Base-by-base conservation (phyloP, 2,329 filamentous ascomycete genomes). In the Blastomyces parvus region DNA sequence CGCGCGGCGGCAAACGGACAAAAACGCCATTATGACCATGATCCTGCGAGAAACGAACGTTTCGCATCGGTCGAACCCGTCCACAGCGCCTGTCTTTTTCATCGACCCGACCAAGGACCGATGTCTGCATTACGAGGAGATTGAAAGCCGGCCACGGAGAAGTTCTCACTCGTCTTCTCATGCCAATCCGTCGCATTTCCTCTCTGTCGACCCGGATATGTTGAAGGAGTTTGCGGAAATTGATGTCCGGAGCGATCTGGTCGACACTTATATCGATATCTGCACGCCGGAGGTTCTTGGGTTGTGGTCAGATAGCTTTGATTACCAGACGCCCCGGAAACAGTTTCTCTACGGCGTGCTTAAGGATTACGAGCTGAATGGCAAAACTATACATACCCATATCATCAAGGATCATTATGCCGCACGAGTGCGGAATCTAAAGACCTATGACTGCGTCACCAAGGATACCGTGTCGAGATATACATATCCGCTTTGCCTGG, bases 11-110 rank as follows among this genome's bases (percentile, higher is more conserved):
- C 84, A 88, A 71, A 86, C 87, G 62, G 91, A 95, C 78, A 93
- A 94, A 71, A 93, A 96, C 73, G 91, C 93, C 46, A 96, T 97
- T 76, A 97, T 99, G 94, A 99, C 94, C 2, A 89, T 97, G 83
- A 85, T 99, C 14, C 79, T 97, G 64, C 84, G 91, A 56, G 88
- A 92, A 73, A 89, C 87, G 9, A 90, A 90, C 56, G 78, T 83
- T 7, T 81, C 81, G 58, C 91, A 96, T 76, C 82, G 90, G 62
- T 91, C 90, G 36, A 93, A 93, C 75, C 82, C 86, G 1, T 86
- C 88, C 63, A 86, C 85, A 36, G 88, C 86, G 4, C 91, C 92
- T 0, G 83, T 94, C 3, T 99, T 97, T 71, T 87, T 96, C 25
- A 82, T 97, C 65, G 92, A 97, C 70, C 86, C 89, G 0, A 84